phyloP scores from a whole-genome alignment of 202 grass and related monocot species.

The Sporobolus alterniflorus region DNA sequence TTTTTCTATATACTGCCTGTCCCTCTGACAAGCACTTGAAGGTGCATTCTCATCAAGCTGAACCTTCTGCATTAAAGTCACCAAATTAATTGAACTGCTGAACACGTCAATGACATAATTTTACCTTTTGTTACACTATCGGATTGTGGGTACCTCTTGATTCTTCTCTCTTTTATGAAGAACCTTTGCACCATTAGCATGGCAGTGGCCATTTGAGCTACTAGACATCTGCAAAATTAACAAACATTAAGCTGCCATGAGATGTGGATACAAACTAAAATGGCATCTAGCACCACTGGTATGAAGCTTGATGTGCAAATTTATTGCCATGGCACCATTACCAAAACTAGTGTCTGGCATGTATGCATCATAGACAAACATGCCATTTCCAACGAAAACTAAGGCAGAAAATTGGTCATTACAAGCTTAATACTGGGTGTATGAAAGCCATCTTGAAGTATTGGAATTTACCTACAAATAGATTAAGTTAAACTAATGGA shows the following conservation, averaged over 20 bases:
- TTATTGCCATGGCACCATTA: not conserved
- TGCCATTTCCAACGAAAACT: not conserved
- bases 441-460: not conserved
- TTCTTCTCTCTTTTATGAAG: constrained; percentile 41
- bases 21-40: constrained; percentile 52
- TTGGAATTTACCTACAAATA: not conserved
- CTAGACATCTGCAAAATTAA: constrained; percentile 61
- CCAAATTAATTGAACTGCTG: constrained; percentile 7
- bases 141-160: constrained; percentile 44
- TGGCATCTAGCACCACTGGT: not conserved
- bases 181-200: constrained; percentile 43
- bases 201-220: constrained; percentile 44
- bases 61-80: constrained; percentile 63
- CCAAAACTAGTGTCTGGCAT: not conserved
- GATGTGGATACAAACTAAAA: constrained; percentile 1
- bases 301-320: not conserved
- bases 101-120: not conserved
- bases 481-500: constrained; percentile 14
- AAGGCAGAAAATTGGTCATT: not conserved
- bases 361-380: not conserved
- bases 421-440: not conserved
- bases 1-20: constrained; percentile 70
- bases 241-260: not conserved
- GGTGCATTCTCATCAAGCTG: constrained; percentile 48
- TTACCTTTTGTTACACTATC: constrained; percentile 7